Evolutionary conservation across 139 green algal genomes (phyloP).

Genomic region (Klebsormidium nitens): DNA sequence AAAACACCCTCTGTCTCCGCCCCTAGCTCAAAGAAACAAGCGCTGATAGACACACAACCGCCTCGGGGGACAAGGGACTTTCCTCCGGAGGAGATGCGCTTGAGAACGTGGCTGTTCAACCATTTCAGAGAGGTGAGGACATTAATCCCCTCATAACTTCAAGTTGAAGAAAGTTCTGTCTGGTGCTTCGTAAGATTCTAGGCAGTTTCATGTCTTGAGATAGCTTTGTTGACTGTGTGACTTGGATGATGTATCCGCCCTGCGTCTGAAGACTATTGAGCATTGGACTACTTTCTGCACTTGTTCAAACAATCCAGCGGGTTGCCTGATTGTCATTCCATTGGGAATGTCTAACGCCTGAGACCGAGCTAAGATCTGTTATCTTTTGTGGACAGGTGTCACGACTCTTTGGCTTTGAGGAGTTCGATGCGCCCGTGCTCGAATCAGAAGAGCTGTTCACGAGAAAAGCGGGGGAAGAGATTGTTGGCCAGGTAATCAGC

Average conservation of each 20-base stretch:
- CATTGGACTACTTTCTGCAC: not conserved
- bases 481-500: constrained; percentile 72
- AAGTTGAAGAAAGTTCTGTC: too few species aligned
- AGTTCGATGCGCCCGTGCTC: constrained; percentile 90
- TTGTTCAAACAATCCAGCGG: not conserved
- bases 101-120: constrained; percentile 84
- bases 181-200: too few species aligned
- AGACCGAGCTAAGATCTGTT: too few species aligned
- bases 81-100: constrained; percentile 84
- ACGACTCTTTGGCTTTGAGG: constrained; percentile 80
- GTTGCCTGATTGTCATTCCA: not conserved
- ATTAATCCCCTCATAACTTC: not conserved
- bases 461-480: constrained; percentile 96
- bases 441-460: constrained; percentile 95
- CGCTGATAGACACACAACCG: constrained; percentile 56
- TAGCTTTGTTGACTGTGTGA: constrained; percentile 1
- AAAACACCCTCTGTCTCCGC: too few species aligned
- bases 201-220: not conserved
- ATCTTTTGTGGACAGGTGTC: constrained; percentile 34
- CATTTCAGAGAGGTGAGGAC: constrained; percentile 36
- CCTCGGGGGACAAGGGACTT: constrained; percentile 88
- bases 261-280: too few species aligned
- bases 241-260: too few species aligned
- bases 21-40: too few species aligned
- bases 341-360: too few species aligned